Percentiles rank a stretch among this genome's conserved stretches.
Evolutionary conservation across 192 early-diverging fungal species (phyloP).

Genomic region (Coemansia sp.): DNA sequence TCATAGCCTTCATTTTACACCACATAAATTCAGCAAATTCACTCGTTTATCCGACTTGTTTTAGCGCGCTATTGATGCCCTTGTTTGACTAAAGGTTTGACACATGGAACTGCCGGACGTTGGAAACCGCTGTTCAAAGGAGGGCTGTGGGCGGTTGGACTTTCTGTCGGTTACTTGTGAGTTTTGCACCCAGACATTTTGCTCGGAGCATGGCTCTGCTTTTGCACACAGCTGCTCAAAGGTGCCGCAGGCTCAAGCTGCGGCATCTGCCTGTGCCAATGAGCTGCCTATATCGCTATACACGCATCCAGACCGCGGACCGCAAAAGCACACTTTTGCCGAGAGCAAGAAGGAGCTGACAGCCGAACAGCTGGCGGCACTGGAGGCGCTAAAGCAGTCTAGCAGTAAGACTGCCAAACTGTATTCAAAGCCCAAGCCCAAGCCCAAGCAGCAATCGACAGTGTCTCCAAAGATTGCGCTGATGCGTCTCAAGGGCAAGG

Average conservation of each 20-base stretch:
- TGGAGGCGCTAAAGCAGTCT: slow-evolving; percentile 7
- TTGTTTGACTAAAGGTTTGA: neutral
- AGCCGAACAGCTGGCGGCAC: slow-evolving; percentile 21
- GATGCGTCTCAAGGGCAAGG: slow-evolving; percentile 46
- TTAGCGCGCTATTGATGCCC: too few relatives aligned
- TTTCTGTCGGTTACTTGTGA: slow-evolving; percentile 30
- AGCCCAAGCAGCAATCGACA: neutral
- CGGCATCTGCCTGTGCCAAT: neutral
- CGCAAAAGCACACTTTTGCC: slow-evolving; percentile 11
- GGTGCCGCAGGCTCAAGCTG: neutral
- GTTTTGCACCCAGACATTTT: slow-evolving; percentile 26
- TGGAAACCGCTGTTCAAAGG: slow-evolving; percentile 26
- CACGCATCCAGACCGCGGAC: slow-evolving; percentile 19
- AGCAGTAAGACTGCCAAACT: neutral
- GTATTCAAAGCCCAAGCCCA: neutral
- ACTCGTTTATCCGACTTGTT: too few relatives aligned
- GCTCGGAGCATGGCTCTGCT: slow-evolving; percentile 20
- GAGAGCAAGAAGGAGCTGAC: slow-evolving; percentile 23
- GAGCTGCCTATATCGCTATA: slow-evolving; percentile 21
- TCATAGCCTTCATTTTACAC: too few relatives aligned
- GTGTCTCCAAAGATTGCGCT: slow-evolving; percentile 41
- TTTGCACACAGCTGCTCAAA: slow-evolving; percentile 18
- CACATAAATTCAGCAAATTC: too few relatives aligned
- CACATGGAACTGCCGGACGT: slow-evolving; percentile 42
- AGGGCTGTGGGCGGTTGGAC: slow-evolving; percentile 29